Conservation (phyloP, 73 alveolate genomes). For the Loxodes magnus region DNA sequence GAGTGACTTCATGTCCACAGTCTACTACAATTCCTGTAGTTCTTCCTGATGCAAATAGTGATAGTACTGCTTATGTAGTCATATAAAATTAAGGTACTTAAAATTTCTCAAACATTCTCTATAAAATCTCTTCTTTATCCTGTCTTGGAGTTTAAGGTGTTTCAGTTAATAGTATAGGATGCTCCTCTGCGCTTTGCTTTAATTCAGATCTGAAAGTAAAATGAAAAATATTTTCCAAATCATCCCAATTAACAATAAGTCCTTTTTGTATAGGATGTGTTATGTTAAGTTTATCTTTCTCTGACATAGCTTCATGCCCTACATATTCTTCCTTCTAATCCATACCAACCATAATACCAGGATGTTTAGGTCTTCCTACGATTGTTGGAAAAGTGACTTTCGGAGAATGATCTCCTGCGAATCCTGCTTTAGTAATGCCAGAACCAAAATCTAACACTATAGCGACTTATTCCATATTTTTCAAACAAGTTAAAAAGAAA, state of each 20-base stretch:
- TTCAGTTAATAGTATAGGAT: slow-evolving; percentile 68
- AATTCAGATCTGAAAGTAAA: slow-evolving; percentile 59
- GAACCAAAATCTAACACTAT: slow-evolving; percentile 10
- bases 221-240: slow-evolving; percentile 41
- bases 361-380: slow-evolving; percentile 80
- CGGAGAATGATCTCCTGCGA: slow-evolving; percentile 36
- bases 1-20: slow-evolving; percentile 87
- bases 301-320: slow-evolving; percentile 53
- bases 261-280: slow-evolving; percentile 51
- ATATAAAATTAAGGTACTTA: slow-evolving; percentile 47
- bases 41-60: slow-evolving; percentile 92
- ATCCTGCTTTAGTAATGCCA: slow-evolving; percentile 20
- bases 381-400: slow-evolving; percentile 55
- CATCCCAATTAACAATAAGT: slow-evolving; percentile 26
- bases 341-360: slow-evolving; percentile 82
- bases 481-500: too few species aligned
- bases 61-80: slow-evolving; percentile 46
- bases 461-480: too few species aligned
- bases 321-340: slow-evolving; percentile 62
- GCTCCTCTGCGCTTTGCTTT: slow-evolving; percentile 62
- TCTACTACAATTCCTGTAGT: slow-evolving; percentile 97
- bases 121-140: slow-evolving; percentile 52
- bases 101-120: slow-evolving; percentile 65
- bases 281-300: slow-evolving; percentile 35
- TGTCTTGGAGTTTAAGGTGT: slow-evolving; percentile 64